Evolutionary conservation across 768 basidiomycete genomes (phyloP), one percentile per base, ranked within the genome.

Genomic region (Lactarius indigo): DNA sequence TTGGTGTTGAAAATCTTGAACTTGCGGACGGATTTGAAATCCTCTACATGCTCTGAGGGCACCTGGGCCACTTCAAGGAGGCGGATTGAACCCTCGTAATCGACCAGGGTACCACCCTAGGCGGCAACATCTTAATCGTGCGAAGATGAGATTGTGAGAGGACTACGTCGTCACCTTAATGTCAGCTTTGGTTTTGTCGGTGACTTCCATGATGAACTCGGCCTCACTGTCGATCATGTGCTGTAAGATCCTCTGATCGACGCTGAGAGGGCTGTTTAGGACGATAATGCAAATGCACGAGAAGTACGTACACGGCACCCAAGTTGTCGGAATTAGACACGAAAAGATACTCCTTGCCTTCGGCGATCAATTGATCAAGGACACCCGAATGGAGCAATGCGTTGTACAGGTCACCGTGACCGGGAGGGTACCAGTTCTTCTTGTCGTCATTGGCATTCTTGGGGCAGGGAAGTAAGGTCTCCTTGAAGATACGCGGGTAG

Each of bases 1-100:
- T 89, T 89, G 30, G 87, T 87, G 78, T 89, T 89, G 83, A 90
- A 88, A 72, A 88, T 86, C 80, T 90, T 88, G 85, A 93, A 93
- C 76, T 89, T 90, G 69, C 88, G 83, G 54, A 87, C 80, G 73
- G 83, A 84, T 74, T 88, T 88, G 84, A 90, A 90, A 74, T 88
- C 88, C 73, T 90, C 87, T 58, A 88, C 78, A 72, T 89, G 89
- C 74, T 88, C 88, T 41, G 80, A 83, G 28, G 88, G 85, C 8
- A 90, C 89, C 74, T 90, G 88, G 3, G 89, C 89, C 57, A 90
- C 87, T 77, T 90, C 88, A 70, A 90, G 83, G n/a, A 90, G 78
- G 63, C 88, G 82, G 59, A 90, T 77, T 47, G 78, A 78, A 63
- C 89, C 89, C 23, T 90, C 84, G 70, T 88, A 87, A 72, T 88